phyloP scores from a whole-genome alignment of 1,284 basidiomycete species.

The Puccinia polysora region DNA sequence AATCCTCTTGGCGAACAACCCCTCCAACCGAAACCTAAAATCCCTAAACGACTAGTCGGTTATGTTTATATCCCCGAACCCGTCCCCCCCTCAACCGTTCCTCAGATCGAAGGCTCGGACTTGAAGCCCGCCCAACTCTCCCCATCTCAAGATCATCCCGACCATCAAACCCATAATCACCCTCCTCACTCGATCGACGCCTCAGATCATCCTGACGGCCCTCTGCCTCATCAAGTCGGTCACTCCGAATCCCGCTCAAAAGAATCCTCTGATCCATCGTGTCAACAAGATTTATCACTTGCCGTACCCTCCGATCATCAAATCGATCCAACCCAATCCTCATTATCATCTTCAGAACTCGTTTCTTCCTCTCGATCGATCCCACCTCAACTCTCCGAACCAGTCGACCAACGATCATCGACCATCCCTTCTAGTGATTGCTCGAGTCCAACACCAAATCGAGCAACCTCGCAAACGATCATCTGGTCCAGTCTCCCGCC shows the following conservation, averaged over 20 bases:
- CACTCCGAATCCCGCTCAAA: no score
- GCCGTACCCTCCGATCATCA: neutral
- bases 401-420: neutral
- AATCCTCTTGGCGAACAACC: slow-evolving; percentile 38
- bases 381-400: neutral
- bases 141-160: neutral
- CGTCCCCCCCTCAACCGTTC: slow-evolving; percentile 17
- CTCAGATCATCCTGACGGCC: neutral
- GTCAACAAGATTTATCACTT: no score
- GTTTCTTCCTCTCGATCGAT: slow-evolving; percentile 6
- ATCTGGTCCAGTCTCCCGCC: slow-evolving; percentile 24
- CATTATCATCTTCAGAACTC: no score
- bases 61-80: slow-evolving; percentile 40
- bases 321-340: no score
- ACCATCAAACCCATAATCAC: slow-evolving; percentile 1
- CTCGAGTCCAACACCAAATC: slow-evolving; percentile 1
- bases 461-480: slow-evolving; percentile 9
- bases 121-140: slow-evolving; percentile 3
- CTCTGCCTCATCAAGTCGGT: neutral
- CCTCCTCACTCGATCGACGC: neutral
- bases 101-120: neutral
- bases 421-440: neutral
- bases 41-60: slow-evolving; percentile 27
- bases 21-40: slow-evolving; percentile 11
- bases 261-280: no score